Evolutionary conservation across 2,329 filamentous ascomycete genomes (phyloP).

Genomic region (Ustilaginoidea virens): DNA sequence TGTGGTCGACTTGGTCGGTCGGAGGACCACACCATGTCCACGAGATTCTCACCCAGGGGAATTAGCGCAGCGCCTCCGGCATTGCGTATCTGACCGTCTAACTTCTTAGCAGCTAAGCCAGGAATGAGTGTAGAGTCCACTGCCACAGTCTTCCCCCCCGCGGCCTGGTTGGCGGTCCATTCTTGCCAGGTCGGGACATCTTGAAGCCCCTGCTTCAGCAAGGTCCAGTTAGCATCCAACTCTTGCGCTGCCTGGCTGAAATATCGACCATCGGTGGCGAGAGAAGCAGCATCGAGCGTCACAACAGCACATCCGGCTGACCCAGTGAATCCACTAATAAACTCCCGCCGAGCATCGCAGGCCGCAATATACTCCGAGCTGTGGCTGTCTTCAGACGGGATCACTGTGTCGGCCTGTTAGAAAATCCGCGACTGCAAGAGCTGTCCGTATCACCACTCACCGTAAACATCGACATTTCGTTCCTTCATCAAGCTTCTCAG

Average conservation of each 20-base stretch:
- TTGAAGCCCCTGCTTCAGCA: slow-evolving; percentile 85
- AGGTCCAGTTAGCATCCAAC: slow-evolving; percentile 77
- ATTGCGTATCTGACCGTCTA: slow-evolving; percentile 76
- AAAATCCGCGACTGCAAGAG: slow-evolving; percentile 4
- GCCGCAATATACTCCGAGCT: slow-evolving; percentile 95
- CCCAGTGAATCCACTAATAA: slow-evolving; percentile 85
- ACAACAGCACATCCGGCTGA: slow-evolving; percentile 89
- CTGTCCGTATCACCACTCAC: slow-evolving; percentile 32
- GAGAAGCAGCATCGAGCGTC: slow-evolving; percentile 68
- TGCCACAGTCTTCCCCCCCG: slow-evolving; percentile 73
- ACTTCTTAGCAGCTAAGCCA: slow-evolving; percentile 44
- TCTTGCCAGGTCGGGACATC: slow-evolving; percentile 97
- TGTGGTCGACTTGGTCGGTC: slow-evolving; percentile 59
- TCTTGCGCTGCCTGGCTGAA: slow-evolving; percentile 93
- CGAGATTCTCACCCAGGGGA: slow-evolving; percentile 64
- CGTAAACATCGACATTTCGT: slow-evolving; percentile 78
- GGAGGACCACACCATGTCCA: slow-evolving; percentile 79
- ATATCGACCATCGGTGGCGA: slow-evolving; percentile 92
- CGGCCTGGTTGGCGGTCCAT: slow-evolving; percentile 79
- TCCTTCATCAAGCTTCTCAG: slow-evolving; percentile 79
- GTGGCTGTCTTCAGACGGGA: slow-evolving; percentile 94
- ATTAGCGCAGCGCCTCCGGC: slow-evolving; percentile 64
- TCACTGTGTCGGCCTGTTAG: slow-evolving; percentile 38
- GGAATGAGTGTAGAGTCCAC: slow-evolving; percentile 85
- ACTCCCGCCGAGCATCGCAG: slow-evolving; percentile 84